Base-by-base conservation (phyloP, 352 stramenopile species). In the Chrysophaeum taylorii region DNA sequence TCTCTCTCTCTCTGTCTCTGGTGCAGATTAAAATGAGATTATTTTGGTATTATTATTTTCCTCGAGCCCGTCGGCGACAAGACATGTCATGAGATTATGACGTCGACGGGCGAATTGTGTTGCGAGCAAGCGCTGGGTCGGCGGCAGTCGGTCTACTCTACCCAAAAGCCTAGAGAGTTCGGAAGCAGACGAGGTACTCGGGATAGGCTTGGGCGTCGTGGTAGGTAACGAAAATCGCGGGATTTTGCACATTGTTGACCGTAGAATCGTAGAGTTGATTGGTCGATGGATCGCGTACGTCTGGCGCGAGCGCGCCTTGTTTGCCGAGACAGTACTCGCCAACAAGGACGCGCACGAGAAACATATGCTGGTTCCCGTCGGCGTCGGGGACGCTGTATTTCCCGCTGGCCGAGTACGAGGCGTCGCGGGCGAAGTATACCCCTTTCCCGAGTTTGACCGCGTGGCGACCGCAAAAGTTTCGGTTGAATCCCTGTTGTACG, bases 351-450 rank as follows among this genome's bases (percentile, higher is more conserved):
- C 67, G 67, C 39, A 61, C 64, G 52, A 38, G 5, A 33, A 71
- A 71, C n/a, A 71, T 71, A 23, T 25, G 48, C 69, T 71, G 67
- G n/a, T 38, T 16, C 4, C 52, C 52, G 38, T 70, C 12, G 12
- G 15, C 5, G 42, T 71, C 67, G 4, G 67, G 52, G 45, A 33
- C n/a, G 25, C 48, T 18, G 45, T 71, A 71, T 21, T 23, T 31
- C 23, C 12, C 5, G 33, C 70, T 31, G 33, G 35, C 70, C 7
- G 52, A 70, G 31, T 66, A 69, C 18, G 52, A 70, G 14, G 52
- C 42, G 42, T 71, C 67, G 37, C 67, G 42, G 15, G 67, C 67
- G 69, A 71, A 71, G 45, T 71, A 71, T 12, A 71, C 67, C 15
- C 67, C 67, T 33, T 71, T 71, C n/a, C 67, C 67, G 45, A 41